Base-by-base conservation (phyloP, 106 monocot genomes). In the Amphibolis antarctica region DNA sequence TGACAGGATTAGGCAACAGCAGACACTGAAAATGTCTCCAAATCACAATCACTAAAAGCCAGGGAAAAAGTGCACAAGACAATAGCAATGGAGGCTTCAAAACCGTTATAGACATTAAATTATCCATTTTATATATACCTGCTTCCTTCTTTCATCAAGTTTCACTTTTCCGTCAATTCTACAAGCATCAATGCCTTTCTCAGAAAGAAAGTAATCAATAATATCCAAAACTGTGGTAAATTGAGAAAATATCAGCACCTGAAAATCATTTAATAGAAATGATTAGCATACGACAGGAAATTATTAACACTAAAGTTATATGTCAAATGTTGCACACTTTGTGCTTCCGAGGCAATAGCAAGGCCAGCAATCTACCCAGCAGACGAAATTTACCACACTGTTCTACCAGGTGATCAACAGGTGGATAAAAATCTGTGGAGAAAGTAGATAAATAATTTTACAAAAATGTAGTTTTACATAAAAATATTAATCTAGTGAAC, bases 161-260 rank as follows among this genome's bases (percentile, higher is more conserved):
- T 71, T 84, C 14, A 91, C 87, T 28, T 15, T 42, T 20, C 98
- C 98, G 77, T 98, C 98, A 52, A 98, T 91, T 71, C 91, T 71
- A 59, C 90, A 91, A 59, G 82, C 72, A 46, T 81, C 80, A 60
- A 81, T 12, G 11, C 72, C 76, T 72, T 87, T 91, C 73, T 84
- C 80, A 60, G 69, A 65, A 15, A 91, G 70, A 67, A 77, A 98
- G 65, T 85, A 91, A 9, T 98, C 91, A 17, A 98, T 45, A 29
- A 91, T 64, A 50, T 98, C 87, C 68, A 98, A 67, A 31, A 98
- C 64, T 71, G 72, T 91, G n/a, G 98, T 98, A 78, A 79, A 91
- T 36, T 98, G 98, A 7, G 98, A 91, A 60, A 98, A 98, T 61
- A 98, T 79, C 15, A 98, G 68, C 66, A 88, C 82, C 96, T 96